phyloP scores from a whole-genome alignment of 225 moss, liverwort and hornwort genomes.

The Physcomitrellopsis africana region DNA sequence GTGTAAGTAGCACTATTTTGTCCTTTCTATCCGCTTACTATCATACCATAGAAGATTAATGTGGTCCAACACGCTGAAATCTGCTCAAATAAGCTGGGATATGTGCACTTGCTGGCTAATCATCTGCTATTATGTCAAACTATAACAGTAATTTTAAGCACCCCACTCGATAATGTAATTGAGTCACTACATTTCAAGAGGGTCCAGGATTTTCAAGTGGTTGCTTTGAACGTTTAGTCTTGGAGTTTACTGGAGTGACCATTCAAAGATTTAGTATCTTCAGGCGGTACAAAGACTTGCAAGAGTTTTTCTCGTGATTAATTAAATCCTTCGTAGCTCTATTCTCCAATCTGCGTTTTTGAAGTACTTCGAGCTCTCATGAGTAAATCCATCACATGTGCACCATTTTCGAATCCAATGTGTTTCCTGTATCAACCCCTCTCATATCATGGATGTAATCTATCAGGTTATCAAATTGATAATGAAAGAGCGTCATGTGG shows the following conservation, averaged over 20 bases:
- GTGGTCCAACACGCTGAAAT: slow-evolving; percentile 9
- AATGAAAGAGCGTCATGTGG: background rate
- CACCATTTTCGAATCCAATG: background rate
- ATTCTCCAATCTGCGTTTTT: background rate
- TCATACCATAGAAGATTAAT: background rate
- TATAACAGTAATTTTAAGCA: background rate
- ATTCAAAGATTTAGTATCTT: too few relatives aligned
- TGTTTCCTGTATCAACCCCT: slow-evolving; percentile 17
- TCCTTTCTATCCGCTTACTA: background rate
- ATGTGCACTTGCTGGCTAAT: background rate
- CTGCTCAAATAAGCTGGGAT: background rate
- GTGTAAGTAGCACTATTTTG: background rate
- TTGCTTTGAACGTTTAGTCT: too few relatives aligned
- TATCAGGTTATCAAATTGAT: background rate
- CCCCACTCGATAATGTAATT: too few relatives aligned
- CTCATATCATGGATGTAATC: background rate
- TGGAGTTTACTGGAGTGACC: too few relatives aligned
- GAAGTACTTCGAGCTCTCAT: background rate
- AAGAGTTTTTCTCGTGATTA: too few relatives aligned
- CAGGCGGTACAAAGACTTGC: too few relatives aligned
- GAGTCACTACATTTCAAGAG: too few relatives aligned
- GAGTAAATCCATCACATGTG: background rate
- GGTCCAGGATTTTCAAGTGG: too few relatives aligned
- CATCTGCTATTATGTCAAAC: background rate
- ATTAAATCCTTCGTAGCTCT: too few relatives aligned